Evolutionary conservation across 257 asterid genomes (phyloP).

Genomic region (Salvia miltiorrhiza): DNA sequence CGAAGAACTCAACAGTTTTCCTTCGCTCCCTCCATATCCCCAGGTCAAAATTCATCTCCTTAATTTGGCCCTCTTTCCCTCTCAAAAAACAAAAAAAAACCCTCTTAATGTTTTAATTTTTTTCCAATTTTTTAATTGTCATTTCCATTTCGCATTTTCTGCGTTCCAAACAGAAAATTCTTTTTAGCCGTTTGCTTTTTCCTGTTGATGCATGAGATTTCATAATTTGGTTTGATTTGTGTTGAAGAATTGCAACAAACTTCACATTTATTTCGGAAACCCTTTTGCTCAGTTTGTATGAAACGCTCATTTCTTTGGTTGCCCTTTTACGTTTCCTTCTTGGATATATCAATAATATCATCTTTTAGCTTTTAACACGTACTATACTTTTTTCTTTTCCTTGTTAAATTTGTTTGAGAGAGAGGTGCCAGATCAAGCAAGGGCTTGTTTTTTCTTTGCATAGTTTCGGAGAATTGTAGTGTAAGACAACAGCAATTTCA

Average conservation of each 20-base stretch:
- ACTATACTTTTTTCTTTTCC: background rate
- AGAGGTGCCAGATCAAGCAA: background rate
- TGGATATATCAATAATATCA: no score
- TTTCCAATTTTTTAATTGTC: background rate
- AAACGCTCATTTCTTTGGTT: conserved; percentile 26
- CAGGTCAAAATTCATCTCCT: conserved; percentile 38
- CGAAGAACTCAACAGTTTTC: conserved; percentile 43
- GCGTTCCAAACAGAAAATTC: background rate
- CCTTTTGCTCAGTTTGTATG: conserved; percentile 15
- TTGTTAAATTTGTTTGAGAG: background rate
- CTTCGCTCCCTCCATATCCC: conserved; percentile 67
- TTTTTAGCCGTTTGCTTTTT: background rate
- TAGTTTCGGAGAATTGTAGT: background rate
- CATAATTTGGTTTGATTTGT: background rate
- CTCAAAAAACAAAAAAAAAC: no score
- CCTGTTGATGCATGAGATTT: conserved; percentile 5
- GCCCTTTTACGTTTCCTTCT: background rate
- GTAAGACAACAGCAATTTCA: background rate
- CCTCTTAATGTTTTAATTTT: no score
- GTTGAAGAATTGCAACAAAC: background rate
- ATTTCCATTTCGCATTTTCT: conserved; percentile 14
- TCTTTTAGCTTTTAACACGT: background rate
- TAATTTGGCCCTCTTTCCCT: background rate
- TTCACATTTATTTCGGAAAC: conserved; percentile 17
- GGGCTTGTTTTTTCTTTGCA: background rate